Base-by-base conservation (phyloP, 2,329 filamentous ascomycete species). In the Fusarium austroafricanum region DNA sequence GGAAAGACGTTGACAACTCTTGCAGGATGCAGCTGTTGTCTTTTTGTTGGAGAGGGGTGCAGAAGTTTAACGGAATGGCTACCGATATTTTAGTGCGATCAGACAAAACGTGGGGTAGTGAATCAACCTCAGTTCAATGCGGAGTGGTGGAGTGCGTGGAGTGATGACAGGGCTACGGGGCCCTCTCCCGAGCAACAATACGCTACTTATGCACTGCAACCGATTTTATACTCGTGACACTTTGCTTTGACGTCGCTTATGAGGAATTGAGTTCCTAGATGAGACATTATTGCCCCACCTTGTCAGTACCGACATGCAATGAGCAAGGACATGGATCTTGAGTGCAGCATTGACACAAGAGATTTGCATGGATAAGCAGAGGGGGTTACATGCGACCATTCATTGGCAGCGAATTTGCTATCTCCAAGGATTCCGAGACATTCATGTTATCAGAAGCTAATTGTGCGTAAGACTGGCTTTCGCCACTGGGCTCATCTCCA, bases 1-100 rank as follows among this genome's bases (percentile, higher is more conserved):
- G 61, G 61, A 61, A 68, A 68, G 40, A 33, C 4, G 35, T 62
- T n/a, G 52, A 45, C 66, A 68, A 47, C 44, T 62, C 61, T 42
- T 68, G 66, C 66, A 68, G 55, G 10, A 40, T 33, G 61, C 21
- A 23, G 50, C 28, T 46, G 61, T 59, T 64, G 59, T 64, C 61
- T 65, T n/a, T 59, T 18, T 23, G 23, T 29, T 61, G 45, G 20
- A 50, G 29, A 60, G 62, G 62, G 62, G 60, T 53, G 45, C 8
- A 40, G 59, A 42, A 23, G 21, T 23, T 42, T 52, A 7, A 53
- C 65, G 65, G 65, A 20, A 68, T 35, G 21, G 40, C 55, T 61
- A 35, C 65, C 65, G 65, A 69, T 39, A 10, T 17, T 29, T 14
- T 28, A 44, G 29, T 40, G 26, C 31, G 28, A 39, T 39, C 33